phyloP scores from a whole-genome alignment of 805 yeast species.

The Teunomyces panamensis region DNA sequence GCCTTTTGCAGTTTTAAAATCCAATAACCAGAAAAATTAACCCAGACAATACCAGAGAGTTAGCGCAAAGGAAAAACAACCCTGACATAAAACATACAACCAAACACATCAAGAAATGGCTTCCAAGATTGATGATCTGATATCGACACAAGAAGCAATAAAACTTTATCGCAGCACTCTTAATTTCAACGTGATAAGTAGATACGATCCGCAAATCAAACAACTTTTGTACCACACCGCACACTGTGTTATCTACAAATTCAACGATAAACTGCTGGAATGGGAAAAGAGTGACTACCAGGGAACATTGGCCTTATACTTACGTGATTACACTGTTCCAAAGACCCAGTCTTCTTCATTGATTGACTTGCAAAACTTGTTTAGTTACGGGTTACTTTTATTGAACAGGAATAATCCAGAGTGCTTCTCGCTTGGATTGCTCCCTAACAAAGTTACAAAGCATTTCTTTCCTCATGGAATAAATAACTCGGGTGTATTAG shows the following conservation, averaged over 20 bases:
- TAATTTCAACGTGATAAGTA: slow-evolving; percentile 71
- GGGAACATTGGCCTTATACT: slow-evolving; percentile 67
- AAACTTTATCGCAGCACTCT: slow-evolving; percentile 66
- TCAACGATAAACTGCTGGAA: slow-evolving; percentile 52
- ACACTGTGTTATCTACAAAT: slow-evolving; percentile 69
- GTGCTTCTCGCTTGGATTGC: slow-evolving; percentile 67
- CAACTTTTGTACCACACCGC: slow-evolving; percentile 67
- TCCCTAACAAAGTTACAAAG: slow-evolving; percentile 51
- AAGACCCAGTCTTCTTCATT: slow-evolving; percentile 10
- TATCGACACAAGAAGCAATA: slow-evolving; percentile 44
- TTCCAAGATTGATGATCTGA: slow-evolving; percentile 22
- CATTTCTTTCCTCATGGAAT: slow-evolving; percentile 40
- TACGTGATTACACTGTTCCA: slow-evolving; percentile 40
- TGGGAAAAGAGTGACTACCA: slow-evolving; percentile 71
- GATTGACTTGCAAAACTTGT: slow-evolving; percentile 41
- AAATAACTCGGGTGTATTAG: slow-evolving; percentile 29
- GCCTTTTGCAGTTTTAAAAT: neutral
- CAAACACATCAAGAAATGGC: neutral
- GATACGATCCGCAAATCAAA: slow-evolving; percentile 71
- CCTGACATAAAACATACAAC: neutral
- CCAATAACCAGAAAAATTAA: neutral
- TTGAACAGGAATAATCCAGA: slow-evolving; percentile 66
- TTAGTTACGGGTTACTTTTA: slow-evolving; percentile 68
- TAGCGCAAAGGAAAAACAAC: neutral
- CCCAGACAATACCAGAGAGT: neutral